phyloP scores from a whole-genome alignment of 2,329 filamentous ascomycete species.

The Hymenoscyphus linearis region DNA sequence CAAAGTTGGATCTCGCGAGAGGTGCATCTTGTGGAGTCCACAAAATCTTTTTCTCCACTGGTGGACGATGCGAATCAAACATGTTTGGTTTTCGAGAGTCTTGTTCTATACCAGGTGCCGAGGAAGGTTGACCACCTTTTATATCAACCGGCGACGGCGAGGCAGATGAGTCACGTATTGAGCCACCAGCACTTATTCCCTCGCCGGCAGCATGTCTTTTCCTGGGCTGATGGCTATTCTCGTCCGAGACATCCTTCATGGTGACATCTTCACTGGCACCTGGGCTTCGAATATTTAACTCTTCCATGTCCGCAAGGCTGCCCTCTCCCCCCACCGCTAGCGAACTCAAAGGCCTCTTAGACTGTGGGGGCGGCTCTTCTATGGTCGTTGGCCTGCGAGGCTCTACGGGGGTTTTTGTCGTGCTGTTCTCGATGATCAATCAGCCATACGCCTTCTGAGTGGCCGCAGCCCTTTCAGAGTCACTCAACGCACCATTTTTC shows the following conservation, averaged over 20 bases:
- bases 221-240: conserved; percentile 19
- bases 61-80: conserved; percentile 15
- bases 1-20: conserved; percentile 6
- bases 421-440: background rate
- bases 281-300: conserved; percentile 19
- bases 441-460: no score
- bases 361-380: conserved; percentile 2
- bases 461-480: no score
- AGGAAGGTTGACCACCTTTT: conserved; percentile 18
- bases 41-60: conserved; percentile 17
- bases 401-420: background rate
- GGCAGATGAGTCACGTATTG: conserved; percentile 14
- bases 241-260: conserved; percentile 20
- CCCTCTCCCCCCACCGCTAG: conserved; percentile 7
- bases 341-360: conserved; percentile 12
- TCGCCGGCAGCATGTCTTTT: conserved; percentile 27
- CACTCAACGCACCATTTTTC: background rate
- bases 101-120: conserved; percentile 15
- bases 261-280: conserved; percentile 15
- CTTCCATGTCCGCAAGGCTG: conserved; percentile 18
- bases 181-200: conserved; percentile 27
- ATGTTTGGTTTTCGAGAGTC: conserved; percentile 9
- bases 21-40: conserved; percentile 25
- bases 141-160: conserved; percentile 13
- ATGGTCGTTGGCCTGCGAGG: background rate